Conservation (phyloP, 1,284 basidiomycete species). For the Cyathus olla region DNA sequence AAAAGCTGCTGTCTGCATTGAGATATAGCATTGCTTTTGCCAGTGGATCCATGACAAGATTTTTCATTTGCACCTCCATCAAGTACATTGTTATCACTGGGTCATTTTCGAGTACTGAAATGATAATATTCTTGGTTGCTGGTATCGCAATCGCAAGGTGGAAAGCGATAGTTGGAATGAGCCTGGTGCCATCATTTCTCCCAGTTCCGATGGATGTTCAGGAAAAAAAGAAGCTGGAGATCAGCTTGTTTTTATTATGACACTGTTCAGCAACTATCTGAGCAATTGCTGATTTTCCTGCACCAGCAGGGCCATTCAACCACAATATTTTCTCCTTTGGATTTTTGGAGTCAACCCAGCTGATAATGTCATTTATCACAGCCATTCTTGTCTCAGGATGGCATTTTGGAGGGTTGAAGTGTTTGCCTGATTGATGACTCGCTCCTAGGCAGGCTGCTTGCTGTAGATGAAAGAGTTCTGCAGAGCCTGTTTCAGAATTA, state of each 20-base stretch:
- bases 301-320: not conserved
- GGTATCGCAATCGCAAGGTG: conserved; percentile 14
- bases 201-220: conserved; percentile 1
- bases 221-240: conserved; percentile 13
- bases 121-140: not conserved
- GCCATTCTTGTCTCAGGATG: conserved; percentile 4
- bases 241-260: not conserved
- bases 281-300: conserved; percentile 4
- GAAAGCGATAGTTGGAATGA: conserved; percentile 17
- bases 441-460: not conserved
- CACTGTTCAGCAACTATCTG: not conserved
- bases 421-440: not conserved
- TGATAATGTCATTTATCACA: not conserved
- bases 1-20: not conserved
- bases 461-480: too few relatives aligned
- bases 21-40: not conserved
- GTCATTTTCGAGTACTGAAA: conserved; percentile 4
- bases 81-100: conserved; percentile 2
- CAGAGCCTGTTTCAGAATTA: too few relatives aligned
- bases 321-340: not conserved
- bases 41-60: conserved; percentile 9
- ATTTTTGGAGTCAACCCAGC: not conserved
- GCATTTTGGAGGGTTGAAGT: conserved; percentile 3
- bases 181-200: conserved; percentile 5
- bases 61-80: conserved; percentile 5